Evolutionary conservation across 2,329 filamentous ascomycete species (phyloP), one percentile per base, ranked within the genome.

Genomic region (Colletotrichum endophyticum): DNA sequence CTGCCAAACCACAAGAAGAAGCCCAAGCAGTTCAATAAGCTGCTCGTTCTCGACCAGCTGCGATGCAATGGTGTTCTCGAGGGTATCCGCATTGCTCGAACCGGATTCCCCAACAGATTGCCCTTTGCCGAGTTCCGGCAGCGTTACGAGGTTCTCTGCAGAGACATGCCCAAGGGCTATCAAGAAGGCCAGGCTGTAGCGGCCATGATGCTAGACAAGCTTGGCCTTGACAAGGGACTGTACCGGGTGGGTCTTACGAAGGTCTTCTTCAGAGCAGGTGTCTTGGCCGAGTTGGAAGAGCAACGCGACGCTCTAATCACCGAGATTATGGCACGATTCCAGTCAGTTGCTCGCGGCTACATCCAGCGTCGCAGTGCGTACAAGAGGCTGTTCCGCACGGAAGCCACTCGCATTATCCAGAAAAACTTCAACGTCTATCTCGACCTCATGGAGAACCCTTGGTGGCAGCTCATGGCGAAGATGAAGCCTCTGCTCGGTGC

Each of bases 41-140:
- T 96, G 4, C 91, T 99, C n/a, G 98, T 99, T 3, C 90, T 99
- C 8, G 97, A 99, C 81, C 98, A 99, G 84, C 88, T 99, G n/a
- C 93, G 97, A 69, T 99, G 97, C 86, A 99, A 99, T 83, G 97
- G 97, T 94, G 97, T 99, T 4, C 89, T 99, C n/a, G 97, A 99
- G 86, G 97, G 97, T 78, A 99, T 99, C 82, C 92, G 97, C 77
- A 99, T 99, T 84, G 97, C 97, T 28, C 93, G 97, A 62, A 99
- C 98, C 7, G 97, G 97, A 28, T 99, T 99, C 84, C 97, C 97
- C 67, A 99, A 99, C 83, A 91, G 97, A 79, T 89, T 99, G 36
- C 91, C 95, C 1, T 99, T 99, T 83, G 91, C 95, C 4, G 98
- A 99, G 82, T 99, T 99, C 86, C 93, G 97, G 70, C 95, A 98